Base-by-base conservation (phyloP, 2,329 filamentous ascomycete species). In the Pestalotiopsis sp. region DNA sequence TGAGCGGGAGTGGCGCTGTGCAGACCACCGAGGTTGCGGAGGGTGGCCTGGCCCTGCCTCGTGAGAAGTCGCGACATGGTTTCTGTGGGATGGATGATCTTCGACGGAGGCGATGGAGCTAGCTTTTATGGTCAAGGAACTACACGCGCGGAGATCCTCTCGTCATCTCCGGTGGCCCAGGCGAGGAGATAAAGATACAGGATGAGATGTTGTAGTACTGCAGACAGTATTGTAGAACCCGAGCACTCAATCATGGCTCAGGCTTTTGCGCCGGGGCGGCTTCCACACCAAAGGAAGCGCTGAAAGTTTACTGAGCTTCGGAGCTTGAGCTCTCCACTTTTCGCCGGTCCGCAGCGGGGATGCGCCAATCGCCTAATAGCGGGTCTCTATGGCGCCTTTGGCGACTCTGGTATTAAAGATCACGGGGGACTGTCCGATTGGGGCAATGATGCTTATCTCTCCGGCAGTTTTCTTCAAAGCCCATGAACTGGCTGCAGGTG, bases 61-160 rank as follows among this genome's bases (percentile, higher is more conserved):
- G 65, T 41, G 4, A 63, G 17, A 13, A 67, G 58, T n/a, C 65
- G 65, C 39, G 65, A 67, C 65, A 67, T 67, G 45, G 17, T 58
- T 49, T 14, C 38, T 27, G 60, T 12, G 25, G 20, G 11, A 36
- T 31, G 25, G 14, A 36, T 31, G 57, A 27, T 59, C 57, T 59
- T 36, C 57, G 13, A n/a, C 14, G 17, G 17, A 23, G 45, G n/a
- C 20, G 45, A n/a, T 7, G 45, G 20, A 11, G 12, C 31, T 36
- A 36, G 31, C 31, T 36, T 60, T 23, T 14, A 27, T 60, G 23
- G 25, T 14, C 2, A 60, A 36, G 27, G 14, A 60, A 27, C 12
- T 60, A 27, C 11, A 60, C 25, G 57, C 25, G 31, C 25, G 31
- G 20, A 14, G 57, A 27, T 23, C 6, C 14, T 52, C 45, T 52